A percentile compares a stretch with the other conserved stretches of the same genome.
Evolutionary conservation across 768 basidiomycete species (phyloP).

Genomic region (Agaricus sinodeliciosus): DNA sequence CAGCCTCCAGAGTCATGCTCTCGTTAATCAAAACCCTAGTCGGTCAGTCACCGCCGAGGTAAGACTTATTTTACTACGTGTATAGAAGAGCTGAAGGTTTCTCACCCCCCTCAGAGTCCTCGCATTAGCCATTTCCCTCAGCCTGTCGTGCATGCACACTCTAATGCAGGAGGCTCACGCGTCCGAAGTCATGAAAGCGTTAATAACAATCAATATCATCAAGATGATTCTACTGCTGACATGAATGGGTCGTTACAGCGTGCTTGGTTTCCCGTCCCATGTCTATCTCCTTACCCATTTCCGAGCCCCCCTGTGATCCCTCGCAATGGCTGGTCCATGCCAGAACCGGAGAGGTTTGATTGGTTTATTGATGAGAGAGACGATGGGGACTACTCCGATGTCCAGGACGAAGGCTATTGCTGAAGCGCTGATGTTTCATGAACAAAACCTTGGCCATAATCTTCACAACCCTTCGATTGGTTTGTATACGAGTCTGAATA

Average conservation of each 20-base stretch:
- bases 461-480: too few relatives aligned
- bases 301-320: background rate
- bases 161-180: background rate
- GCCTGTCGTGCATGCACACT: background rate
- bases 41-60: background rate
- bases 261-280: background rate
- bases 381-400: background rate
- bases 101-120: background rate
- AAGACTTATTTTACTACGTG: background rate
- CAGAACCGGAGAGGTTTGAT: background rate
- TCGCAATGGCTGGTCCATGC: background rate
- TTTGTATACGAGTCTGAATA: too few relatives aligned
- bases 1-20: background rate
- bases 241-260: background rate
- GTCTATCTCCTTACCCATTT: background rate
- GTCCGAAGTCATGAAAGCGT: background rate
- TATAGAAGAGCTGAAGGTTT: background rate
- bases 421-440: too few relatives aligned
- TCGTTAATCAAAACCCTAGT: background rate
- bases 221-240: background rate
- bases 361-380: background rate
- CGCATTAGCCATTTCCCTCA: background rate
- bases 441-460: too few relatives aligned
- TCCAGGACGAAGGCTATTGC: background rate
- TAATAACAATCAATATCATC: background rate